Conservation (phyloP, 2,329 filamentous ascomycete species). For the Diatrype stigma region DNA sequence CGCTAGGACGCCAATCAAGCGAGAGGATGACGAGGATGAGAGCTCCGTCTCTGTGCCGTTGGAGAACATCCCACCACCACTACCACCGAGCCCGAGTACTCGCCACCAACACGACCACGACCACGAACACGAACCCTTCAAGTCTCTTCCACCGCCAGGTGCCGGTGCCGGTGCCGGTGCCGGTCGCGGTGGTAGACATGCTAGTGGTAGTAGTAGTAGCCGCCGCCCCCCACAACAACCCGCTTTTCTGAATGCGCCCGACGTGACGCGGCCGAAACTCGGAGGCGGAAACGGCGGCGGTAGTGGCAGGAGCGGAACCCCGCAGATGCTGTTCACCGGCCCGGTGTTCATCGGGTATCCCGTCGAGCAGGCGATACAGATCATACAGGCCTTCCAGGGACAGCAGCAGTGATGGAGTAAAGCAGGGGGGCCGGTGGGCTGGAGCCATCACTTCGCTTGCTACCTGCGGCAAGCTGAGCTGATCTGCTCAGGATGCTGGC, state of each 20-base stretch:
- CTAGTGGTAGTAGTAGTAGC: too few relatives aligned
- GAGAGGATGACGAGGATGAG: constrained; percentile 22
- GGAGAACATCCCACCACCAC: constrained; percentile 12
- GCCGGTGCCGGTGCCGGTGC: too few relatives aligned
- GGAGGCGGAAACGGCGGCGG: too few relatives aligned
- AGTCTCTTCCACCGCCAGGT: too few relatives aligned
- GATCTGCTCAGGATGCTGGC: too few relatives aligned
- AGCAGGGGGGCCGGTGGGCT: too few relatives aligned
- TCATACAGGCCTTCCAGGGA: constrained; percentile 60
- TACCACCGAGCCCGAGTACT: too few relatives aligned
- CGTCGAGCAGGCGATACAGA: constrained; percentile 72
- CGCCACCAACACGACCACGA: too few relatives aligned
- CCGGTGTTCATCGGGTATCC: constrained; percentile 93
- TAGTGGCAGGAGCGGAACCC: too few relatives aligned
- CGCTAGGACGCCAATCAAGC: constrained; percentile 18
- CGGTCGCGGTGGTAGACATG: too few relatives aligned
- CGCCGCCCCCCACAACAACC: constrained; percentile 37
- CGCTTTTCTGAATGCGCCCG: constrained; percentile 46
- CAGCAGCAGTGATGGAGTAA: not conserved
- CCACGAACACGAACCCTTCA: not conserved
- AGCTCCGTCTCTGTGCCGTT: constrained; percentile 16
- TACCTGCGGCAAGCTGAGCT: too few relatives aligned
- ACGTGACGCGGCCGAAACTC: constrained; percentile 26
- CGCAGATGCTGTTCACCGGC: constrained; percentile 84
- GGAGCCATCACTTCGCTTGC: too few relatives aligned